A percentile compares a stretch with the other conserved stretches of the same genome.
Conservation (phyloP, 2,329 filamentous ascomycete genomes). For the Penicillium sp. region DNA sequence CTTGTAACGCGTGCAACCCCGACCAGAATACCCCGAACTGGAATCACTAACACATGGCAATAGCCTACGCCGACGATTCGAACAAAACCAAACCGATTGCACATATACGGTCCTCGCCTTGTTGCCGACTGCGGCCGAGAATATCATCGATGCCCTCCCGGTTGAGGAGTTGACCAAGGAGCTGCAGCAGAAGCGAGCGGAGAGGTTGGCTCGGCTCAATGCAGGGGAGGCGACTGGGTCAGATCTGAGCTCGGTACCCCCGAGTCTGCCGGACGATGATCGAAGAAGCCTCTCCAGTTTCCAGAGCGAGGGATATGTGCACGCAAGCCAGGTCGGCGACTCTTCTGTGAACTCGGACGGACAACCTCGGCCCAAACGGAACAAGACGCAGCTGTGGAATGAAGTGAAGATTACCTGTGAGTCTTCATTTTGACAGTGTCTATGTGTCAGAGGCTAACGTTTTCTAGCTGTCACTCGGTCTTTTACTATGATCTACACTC, state of each 20-base stretch:
- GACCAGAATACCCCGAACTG: constrained; percentile 7
- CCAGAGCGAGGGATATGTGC: constrained; percentile 72
- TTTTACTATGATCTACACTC: constrained; percentile 84
- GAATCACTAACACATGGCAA: constrained; percentile 12
- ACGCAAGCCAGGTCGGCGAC: constrained; percentile 65
- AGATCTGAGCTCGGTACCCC: constrained; percentile 49
- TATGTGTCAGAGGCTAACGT: background rate
- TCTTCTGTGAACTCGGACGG: constrained; percentile 42
- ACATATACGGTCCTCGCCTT: constrained; percentile 96
- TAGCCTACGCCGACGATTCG: constrained; percentile 87
- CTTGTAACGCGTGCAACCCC: constrained; percentile 5
- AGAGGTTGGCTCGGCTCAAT: constrained; percentile 54
- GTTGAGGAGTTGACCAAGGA: constrained; percentile 90
- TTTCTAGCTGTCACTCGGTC: constrained; percentile 71
- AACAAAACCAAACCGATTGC: constrained; percentile 98
- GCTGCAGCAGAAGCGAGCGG: constrained; percentile 83
- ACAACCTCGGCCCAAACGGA: constrained; percentile 55
- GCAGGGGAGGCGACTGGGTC: constrained; percentile 49
- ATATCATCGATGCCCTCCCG: constrained; percentile 76
- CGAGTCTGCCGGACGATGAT: constrained; percentile 76
- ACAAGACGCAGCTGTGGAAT: constrained; percentile 91
- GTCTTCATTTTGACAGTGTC: background rate
- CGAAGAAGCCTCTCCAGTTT: constrained; percentile 48
- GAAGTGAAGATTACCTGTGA: constrained; percentile 90
- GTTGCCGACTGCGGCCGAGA: constrained; percentile 80